Evolutionary conservation across 495 filamentous ascomycete species (phyloP), one percentile per base, ranked within the genome.

Genomic region (Penicillium tannophilum): DNA sequence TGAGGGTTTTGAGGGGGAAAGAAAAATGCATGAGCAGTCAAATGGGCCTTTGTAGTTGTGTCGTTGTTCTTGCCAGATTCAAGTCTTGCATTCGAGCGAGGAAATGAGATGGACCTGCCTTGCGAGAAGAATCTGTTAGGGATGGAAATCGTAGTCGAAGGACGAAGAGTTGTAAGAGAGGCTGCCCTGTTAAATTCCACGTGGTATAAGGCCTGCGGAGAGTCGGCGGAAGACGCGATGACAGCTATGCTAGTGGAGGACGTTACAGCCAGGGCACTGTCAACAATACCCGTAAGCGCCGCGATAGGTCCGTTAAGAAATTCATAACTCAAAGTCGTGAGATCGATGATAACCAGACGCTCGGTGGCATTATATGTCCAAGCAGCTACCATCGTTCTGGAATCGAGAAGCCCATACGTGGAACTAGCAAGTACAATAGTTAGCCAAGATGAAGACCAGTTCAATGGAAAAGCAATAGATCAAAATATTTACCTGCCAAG

Each of bases 1-100:
- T 62, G 47, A 30, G 70, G 63, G 52, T 80, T 81, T 5, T 70
- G 62, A 2, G 78, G 78, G 31, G 70, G 63, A 52, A 67, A 65
- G 36, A 72, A 74, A 33, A 79, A 63, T 10, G 72, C 77, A 56
- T 78, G 63, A 17, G 76, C 42, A 19, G 1, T 44, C 42, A 20
- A 44, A 11, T 44, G 42, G n/a, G 44, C 35, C 10, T 55, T 26
- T 14, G 59, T 51, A 20, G n/a, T 19, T 23, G n/a, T 16, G n/a
- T 44, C 42, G 20, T 20, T 20, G 6, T 44, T 44, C 42, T 44
- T n/a, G n/a, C n/a, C 42, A 44, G 16, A 44, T 1, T 19, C 8
- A 19, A 20, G n/a, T 44, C 14, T 20, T 44, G n/a, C 11, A 44
- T 44, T 44, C 42, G 42, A 44, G n/a, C 42, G 42, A 44, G 42